These are phyloP conservation scores for Penicillium silybi DNA, from an alignment of 495 filamentous ascomycete species.

Conservation along the genomic window DNA sequence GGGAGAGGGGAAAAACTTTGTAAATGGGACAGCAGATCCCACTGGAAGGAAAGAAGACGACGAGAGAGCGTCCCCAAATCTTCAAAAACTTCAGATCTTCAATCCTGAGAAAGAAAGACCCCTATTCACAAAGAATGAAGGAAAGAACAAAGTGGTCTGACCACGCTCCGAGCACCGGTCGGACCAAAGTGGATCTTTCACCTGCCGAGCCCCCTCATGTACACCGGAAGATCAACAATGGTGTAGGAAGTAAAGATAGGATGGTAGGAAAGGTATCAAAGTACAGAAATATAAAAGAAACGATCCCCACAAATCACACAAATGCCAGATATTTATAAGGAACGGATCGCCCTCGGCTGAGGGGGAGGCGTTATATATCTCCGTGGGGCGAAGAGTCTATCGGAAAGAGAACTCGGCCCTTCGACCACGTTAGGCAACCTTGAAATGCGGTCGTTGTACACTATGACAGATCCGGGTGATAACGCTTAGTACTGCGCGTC, in stretches of 20 bases:
- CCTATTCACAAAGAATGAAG: constrained; percentile 16
- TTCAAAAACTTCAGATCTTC: not conserved
- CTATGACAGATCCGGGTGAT: not conserved
- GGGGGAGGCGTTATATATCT: not conserved
- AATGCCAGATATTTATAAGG: not conserved
- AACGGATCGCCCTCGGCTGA: constrained; percentile 1
- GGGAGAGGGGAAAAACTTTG: not conserved
- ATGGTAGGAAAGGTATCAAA: too few relatives aligned
- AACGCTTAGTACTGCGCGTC: not conserved
- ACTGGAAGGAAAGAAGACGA: not conserved
- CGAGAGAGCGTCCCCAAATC: not conserved
- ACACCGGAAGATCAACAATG: too few relatives aligned
- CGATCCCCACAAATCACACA: not conserved
- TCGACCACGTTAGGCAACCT: not conserved
- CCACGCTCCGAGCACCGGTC: constrained; percentile 10
- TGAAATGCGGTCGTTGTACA: not conserved
- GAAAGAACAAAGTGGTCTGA: constrained; percentile 27
- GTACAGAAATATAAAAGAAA: constrained; percentile 10
- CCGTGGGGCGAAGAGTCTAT: not conserved
- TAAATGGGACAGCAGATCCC: not conserved
- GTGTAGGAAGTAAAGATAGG: too few relatives aligned
- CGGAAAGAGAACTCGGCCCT: constrained; percentile 5
- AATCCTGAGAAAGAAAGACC: not conserved
- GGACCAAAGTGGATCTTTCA: constrained; percentile 16
- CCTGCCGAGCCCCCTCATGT: constrained; percentile 6